These are phyloP conservation scores for Arabidopsis hybrid DNA, from an alignment of 441 rosid genomes.

Conservation along the genomic window DNA sequence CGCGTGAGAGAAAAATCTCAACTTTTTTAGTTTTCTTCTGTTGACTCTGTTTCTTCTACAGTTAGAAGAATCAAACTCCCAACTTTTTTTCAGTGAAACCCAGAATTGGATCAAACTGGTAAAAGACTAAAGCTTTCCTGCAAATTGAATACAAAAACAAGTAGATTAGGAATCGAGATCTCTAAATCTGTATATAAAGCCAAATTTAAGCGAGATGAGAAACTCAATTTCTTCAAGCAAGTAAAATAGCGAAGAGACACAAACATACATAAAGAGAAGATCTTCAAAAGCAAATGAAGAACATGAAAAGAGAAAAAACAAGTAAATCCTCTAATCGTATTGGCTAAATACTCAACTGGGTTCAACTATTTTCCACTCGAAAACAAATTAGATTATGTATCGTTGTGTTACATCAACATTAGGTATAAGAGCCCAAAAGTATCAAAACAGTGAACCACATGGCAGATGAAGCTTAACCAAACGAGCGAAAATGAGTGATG, in stretches of 20 bases:
- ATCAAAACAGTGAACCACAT: conserved; percentile 22
- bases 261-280: conserved; percentile 3
- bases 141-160: conserved; percentile 29
- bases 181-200: conserved; percentile 10
- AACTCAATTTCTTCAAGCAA: conserved; percentile 12
- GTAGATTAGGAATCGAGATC: conserved; percentile 28
- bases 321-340: neutral
- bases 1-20: conserved; percentile 6
- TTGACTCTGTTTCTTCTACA: conserved; percentile 42
- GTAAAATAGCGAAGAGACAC: neutral
- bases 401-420: neutral
- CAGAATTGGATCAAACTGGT: conserved; percentile 33
- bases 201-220: neutral
- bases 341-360: conserved; percentile 24
- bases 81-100: conserved; percentile 13
- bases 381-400: conserved; percentile 16
- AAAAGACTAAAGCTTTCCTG: conserved; percentile 35
- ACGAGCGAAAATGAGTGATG: conserved; percentile 36
- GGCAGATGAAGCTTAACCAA: conserved; percentile 28
- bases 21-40: conserved; percentile 3
- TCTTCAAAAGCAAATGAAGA: conserved; percentile 15
- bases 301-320: neutral
- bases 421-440: neutral
- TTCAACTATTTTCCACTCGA: conserved; percentile 5
- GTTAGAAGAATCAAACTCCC: conserved; percentile 28